Evolutionary conservation across 352 stramenopile genomes (phyloP), one percentile per base, ranked within the genome.

Genomic region (Blastocystis sp.): DNA sequence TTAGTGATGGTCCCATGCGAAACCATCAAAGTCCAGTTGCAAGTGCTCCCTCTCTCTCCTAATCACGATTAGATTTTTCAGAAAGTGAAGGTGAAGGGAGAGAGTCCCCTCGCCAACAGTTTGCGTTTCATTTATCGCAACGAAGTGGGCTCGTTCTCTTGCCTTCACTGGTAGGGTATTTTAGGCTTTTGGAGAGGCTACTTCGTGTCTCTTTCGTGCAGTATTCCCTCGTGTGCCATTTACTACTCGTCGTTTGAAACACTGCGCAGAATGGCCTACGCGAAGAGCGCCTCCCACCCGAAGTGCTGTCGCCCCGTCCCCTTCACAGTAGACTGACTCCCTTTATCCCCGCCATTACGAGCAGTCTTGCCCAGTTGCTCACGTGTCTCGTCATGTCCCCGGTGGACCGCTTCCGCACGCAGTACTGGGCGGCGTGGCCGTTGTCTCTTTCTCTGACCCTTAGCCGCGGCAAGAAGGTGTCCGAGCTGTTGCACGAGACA

Each of bases 101-200:
- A 84, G 52, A 84, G 60, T 67, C 52, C 48, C 28, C 61, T 84
- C 14, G 10, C 45, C 7, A 66, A 45, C 52, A 70, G 56, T 84
- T 21, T 84, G 28, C 59, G 61, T 53, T 62, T 69, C 53, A 84
- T 84, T 69, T 84, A 84, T 17, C 19, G 34, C 40, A 67, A 17
- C 34, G 74, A 84, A 23, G 74, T 84, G 10, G 1, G 2, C 1
- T 4, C 14, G 67, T 7, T 14, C 19, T 28, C 11, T 45, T 52
- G 23, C 23, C 40, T 48, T 84, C 34, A 84, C 23, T n/a, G 23
- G 21, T 84, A 84, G 74, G 74, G 74, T 41, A 41, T 84, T 23
- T 34, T 62, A 19, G 74, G 74, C 52, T 84, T 84, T 62, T 84
- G 74, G 74, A 84, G 74, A 69, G 74, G 74, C 38, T 84, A 84